phyloP scores from a whole-genome alignment of 805 yeast species.

The Blastobotrys mokoenaii region DNA sequence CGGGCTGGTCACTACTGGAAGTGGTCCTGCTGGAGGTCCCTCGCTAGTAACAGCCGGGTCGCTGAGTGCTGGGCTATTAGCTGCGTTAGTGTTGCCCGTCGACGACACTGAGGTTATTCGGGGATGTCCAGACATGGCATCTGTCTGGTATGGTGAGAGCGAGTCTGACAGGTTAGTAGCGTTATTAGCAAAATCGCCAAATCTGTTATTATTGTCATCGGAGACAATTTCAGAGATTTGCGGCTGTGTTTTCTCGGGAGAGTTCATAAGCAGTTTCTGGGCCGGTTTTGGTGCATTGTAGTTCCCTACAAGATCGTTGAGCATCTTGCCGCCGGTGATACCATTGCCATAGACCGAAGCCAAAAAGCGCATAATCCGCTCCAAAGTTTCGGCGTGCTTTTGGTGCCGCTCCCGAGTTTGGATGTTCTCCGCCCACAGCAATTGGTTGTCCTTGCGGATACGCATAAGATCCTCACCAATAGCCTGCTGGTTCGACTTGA shows the following conservation, averaged over 20 bases:
- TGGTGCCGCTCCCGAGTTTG: slow-evolving; percentile 77
- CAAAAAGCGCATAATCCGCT: slow-evolving; percentile 76
- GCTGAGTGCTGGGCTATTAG: no score
- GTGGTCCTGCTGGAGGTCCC: no score
- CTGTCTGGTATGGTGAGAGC: no score
- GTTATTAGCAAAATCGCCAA: not conserved
- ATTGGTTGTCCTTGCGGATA: slow-evolving; percentile 77
- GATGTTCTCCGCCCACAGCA: slow-evolving; percentile 85
- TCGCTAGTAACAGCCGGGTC: no score
- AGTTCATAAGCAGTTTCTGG: not conserved
- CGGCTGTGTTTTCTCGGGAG: no score
- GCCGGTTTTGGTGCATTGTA: not conserved
- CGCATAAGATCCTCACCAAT: slow-evolving; percentile 80
- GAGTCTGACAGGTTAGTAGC: no score
- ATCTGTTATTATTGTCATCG: not conserved
- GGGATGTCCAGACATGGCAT: no score
- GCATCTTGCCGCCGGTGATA: not conserved
- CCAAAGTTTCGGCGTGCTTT: slow-evolving; percentile 79
- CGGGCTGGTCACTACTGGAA: no score
- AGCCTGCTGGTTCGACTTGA: slow-evolving; percentile 69
- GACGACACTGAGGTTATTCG: no score
- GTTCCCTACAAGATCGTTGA: not conserved
- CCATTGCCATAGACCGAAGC: slow-evolving; percentile 63
- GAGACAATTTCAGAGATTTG: not conserved
- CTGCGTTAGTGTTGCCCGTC: no score